Conservation (phyloP, 805 yeast genomes). For the Candida ascalaphidarum region DNA sequence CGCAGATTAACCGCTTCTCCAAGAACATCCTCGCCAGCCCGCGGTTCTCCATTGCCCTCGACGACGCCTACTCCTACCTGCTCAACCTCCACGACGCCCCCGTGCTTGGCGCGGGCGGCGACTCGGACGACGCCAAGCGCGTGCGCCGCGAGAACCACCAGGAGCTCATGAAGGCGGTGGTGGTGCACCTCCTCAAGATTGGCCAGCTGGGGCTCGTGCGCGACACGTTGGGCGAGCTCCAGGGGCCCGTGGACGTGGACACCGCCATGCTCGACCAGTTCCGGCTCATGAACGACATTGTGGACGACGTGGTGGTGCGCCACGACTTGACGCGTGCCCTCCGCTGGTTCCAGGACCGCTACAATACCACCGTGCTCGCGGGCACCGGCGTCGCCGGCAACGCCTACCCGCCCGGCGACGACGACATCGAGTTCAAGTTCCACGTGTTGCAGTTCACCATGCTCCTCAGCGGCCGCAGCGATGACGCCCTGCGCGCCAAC, state of each 20-base stretch:
- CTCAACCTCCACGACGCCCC: conserved; percentile 22
- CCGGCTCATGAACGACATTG: conserved; percentile 20
- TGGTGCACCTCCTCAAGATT: conserved; percentile 28
- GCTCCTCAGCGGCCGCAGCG: conserved; percentile 13
- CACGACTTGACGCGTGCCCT: conserved; percentile 26
- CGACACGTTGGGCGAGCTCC: conserved; percentile 16
- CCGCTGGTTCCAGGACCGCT: conserved; percentile 22
- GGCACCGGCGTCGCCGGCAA: conserved; percentile 1
- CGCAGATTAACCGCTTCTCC: conserved; percentile 22
- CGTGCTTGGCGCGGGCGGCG: conserved; percentile 2
- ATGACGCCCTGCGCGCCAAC: conserved; percentile 1
- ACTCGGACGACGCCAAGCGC: neutral
- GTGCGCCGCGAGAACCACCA: conserved; percentile 16
- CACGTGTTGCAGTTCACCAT: conserved; percentile 30
- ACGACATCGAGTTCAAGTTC: conserved; percentile 29
- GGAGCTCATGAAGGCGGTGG: conserved; percentile 27
- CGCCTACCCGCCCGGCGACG: conserved; percentile 1
- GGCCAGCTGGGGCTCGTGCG: conserved; percentile 30
- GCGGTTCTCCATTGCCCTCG: conserved; percentile 22
- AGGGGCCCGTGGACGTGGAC: conserved; percentile 13
- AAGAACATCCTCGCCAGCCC: conserved; percentile 22
- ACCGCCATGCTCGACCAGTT: conserved; percentile 16
- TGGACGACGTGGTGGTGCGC: conserved; percentile 19
- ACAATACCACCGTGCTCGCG: conserved; percentile 6
- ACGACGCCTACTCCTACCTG: conserved; percentile 34